Conservation (phyloP, 2,329 filamentous ascomycete species). For the Pseudogymnoascus sp. region DNA sequence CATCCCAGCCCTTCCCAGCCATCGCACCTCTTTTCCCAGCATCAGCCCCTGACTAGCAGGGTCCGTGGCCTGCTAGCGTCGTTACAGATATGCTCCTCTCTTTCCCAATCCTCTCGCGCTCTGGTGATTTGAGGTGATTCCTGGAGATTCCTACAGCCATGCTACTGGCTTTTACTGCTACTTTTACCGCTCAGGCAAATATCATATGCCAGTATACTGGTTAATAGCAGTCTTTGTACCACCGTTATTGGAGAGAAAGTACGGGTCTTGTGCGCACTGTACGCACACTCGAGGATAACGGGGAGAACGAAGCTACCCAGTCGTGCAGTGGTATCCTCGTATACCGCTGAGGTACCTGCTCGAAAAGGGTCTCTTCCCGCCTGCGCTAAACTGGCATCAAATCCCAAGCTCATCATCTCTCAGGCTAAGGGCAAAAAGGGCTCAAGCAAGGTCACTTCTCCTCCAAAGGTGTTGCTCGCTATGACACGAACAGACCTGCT, state of each 20-base stretch:
- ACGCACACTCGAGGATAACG: not conserved
- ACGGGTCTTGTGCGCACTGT: not conserved
- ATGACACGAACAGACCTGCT: not conserved
- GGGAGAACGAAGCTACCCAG: not conserved
- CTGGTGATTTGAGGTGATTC: not conserved
- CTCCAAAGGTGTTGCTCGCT: not conserved
- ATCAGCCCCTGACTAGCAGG: conserved; percentile 4
- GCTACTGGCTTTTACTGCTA: not conserved
- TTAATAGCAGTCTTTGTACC: not conserved
- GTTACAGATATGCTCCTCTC: conserved; percentile 4
- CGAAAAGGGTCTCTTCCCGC: not conserved
- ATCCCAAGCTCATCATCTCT: not conserved
- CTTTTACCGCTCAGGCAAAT: conserved; percentile 3
- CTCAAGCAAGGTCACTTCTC: not conserved
- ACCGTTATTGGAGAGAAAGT: not conserved
- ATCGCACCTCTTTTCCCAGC: not conserved
- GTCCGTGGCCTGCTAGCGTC: not conserved
- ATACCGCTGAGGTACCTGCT: not conserved
- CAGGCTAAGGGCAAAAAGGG: not conserved
- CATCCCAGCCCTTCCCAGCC: not conserved
- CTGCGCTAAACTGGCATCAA: conserved; percentile 2
- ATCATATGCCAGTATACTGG: not conserved
- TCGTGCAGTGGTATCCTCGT: not conserved
- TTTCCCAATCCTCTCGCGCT: conserved; percentile 2
- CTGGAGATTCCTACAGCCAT: not conserved